These are phyloP conservation scores for Phaeotremella fagi DNA, from an alignment of 768 basidiomycete genomes.

Conservation along the genomic window DNA sequence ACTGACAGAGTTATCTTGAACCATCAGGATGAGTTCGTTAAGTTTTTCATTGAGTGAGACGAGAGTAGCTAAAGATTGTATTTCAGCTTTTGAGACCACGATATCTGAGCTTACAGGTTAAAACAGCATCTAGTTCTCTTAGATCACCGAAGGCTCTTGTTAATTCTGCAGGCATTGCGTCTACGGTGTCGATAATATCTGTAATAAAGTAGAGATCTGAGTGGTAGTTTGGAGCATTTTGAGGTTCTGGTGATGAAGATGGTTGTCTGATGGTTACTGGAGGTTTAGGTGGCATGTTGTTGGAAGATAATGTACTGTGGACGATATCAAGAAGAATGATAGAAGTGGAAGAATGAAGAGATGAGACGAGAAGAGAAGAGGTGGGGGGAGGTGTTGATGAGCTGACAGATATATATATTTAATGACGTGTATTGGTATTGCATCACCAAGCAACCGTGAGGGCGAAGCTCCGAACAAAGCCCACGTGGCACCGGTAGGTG, in stretches of 20 bases:
- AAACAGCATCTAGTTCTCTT: constrained; percentile 95
- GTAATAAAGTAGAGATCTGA: constrained; percentile 43
- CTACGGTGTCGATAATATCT: constrained; percentile 65
- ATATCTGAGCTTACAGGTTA: constrained; percentile 50
- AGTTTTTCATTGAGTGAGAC: constrained; percentile 75
- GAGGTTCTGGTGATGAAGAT: constrained; percentile 26
- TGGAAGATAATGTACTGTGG: too few relatives aligned
- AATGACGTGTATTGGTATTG: too few relatives aligned
- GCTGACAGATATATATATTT: too few relatives aligned
- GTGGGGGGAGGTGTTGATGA: too few relatives aligned
- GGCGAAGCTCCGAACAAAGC: too few relatives aligned
- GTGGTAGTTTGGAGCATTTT: constrained; percentile 17
- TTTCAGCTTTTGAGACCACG: not conserved
- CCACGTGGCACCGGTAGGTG: too few relatives aligned
- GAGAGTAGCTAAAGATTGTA: constrained; percentile 61
- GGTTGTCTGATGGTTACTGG: constrained; percentile 7
- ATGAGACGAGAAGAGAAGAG: too few relatives aligned
- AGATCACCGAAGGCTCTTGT: constrained; percentile 92
- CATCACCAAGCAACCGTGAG: too few relatives aligned
- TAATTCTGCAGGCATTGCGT: constrained; percentile 87
- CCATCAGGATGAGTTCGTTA: constrained; percentile 65
- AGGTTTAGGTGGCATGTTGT: constrained; percentile 29
- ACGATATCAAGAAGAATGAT: too few relatives aligned
- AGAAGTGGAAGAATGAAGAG: too few relatives aligned
- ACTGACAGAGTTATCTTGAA: constrained; percentile 54